phyloP scores from a whole-genome alignment of 768 basidiomycete genomes.

The Podaxis pistillaris region DNA sequence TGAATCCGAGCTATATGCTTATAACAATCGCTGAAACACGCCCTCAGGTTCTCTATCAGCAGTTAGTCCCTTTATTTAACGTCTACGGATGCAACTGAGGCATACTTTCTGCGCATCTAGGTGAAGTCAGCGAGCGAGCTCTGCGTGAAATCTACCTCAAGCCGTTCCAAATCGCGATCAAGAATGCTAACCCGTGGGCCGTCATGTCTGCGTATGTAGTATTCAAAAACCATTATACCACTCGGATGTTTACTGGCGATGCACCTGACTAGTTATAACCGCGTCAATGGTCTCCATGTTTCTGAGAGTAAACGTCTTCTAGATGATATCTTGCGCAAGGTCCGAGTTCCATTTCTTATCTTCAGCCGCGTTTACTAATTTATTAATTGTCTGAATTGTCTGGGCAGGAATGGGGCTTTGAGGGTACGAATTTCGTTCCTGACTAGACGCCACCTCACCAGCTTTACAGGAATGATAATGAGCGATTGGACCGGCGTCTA shows the following conservation, averaged over 20 bases:
- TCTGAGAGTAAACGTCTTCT: slow-evolving; percentile 53
- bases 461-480: slow-evolving; percentile 46
- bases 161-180: slow-evolving; percentile 60
- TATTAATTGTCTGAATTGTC: neutral
- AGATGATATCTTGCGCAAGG: slow-evolving; percentile 51
- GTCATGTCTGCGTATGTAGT: slow-evolving; percentile 53
- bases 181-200: slow-evolving; percentile 54
- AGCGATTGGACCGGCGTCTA: slow-evolving; percentile 59
- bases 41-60: slow-evolving; percentile 40
- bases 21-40: neutral
- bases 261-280: slow-evolving; percentile 44
- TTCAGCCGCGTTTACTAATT: neutral
- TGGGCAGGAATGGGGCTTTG: slow-evolving; percentile 57
- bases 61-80: slow-evolving; percentile 28
- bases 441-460: neutral
- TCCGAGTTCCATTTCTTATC: slow-evolving; percentile 10
- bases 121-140: slow-evolving; percentile 54
- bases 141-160: slow-evolving; percentile 66
- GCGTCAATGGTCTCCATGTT: slow-evolving; percentile 57
- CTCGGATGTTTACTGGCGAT: neutral
- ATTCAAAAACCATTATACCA: neutral
- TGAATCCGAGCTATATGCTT: neutral
- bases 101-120: slow-evolving; percentile 20
- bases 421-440: slow-evolving; percentile 31
- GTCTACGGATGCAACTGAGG: neutral